A percentile compares a stretch with the other conserved stretches of the same genome.
These are phyloP conservation scores for Tylopilus sp. DNA, from an alignment of 768 basidiomycete genomes.

Conservation along the genomic window DNA sequence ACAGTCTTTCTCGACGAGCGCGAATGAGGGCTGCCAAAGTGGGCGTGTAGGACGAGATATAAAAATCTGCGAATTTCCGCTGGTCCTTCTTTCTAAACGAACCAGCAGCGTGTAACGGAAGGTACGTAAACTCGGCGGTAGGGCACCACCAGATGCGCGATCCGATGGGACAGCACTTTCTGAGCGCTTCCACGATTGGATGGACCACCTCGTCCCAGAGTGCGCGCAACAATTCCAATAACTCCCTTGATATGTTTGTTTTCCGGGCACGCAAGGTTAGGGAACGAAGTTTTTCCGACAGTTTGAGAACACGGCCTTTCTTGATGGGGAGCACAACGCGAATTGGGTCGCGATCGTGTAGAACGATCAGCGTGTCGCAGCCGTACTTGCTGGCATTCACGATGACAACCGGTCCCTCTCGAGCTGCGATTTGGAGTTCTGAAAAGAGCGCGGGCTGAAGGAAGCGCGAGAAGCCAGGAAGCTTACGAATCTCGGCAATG, in stretches of 20 bases:
- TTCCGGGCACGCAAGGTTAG: background rate
- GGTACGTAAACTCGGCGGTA: too few relatives aligned
- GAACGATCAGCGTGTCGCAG: background rate
- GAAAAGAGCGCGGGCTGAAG: background rate
- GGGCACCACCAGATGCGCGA: background rate
- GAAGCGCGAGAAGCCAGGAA: constrained; percentile 14
- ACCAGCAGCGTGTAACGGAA: background rate
- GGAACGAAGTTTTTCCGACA: background rate
- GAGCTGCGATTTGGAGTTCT: background rate
- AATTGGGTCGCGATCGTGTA: constrained; percentile 1
- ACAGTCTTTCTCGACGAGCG: background rate
- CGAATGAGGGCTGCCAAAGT: background rate
- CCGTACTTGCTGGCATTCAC: background rate
- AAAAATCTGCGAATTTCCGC: background rate
- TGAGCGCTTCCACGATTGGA: background rate
- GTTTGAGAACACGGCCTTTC: background rate
- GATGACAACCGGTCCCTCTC: background rate
- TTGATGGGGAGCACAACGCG: background rate
- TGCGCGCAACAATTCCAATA: too few relatives aligned
- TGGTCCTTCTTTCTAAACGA: background rate
- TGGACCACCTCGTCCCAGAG: too few relatives aligned
- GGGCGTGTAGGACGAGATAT: background rate
- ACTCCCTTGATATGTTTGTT: background rate
- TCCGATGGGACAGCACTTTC: background rate
- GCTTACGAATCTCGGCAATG: constrained; percentile 5